Evolutionary conservation across 371 early-diverging fungal species (phyloP).

Genomic region (Rhizopus microsporus): DNA sequence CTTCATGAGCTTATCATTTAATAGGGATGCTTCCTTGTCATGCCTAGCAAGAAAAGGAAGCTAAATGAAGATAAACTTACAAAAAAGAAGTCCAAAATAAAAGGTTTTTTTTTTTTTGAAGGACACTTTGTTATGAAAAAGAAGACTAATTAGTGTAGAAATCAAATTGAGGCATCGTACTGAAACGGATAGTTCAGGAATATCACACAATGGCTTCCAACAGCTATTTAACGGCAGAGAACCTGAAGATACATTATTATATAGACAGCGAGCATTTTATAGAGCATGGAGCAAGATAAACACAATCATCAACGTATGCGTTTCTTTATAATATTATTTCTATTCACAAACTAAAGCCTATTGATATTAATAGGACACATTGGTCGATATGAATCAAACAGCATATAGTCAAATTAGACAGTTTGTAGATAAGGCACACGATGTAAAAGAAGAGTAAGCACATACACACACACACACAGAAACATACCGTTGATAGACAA

Average conservation of each 20-base stretch:
- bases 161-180: conserved; percentile 13
- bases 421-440: conserved; percentile 54
- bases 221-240: conserved; percentile 50
- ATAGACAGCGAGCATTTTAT: conserved; percentile 41
- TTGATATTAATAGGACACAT: conserved; percentile 35
- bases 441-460: conserved; percentile 19
- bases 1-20: not conserved
- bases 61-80: conserved; percentile 1
- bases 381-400: conserved; percentile 54
- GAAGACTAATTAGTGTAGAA: conserved; percentile 5
- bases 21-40: conserved; percentile 50
- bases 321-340: not conserved
- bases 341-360: not conserved
- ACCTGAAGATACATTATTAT: conserved; percentile 35
- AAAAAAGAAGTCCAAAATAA: conserved; percentile 19
- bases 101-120: not conserved
- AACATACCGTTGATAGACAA: not conserved
- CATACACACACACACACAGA: not conserved
- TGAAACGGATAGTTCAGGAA: conserved; percentile 12
- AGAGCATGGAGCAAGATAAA: conserved; percentile 41
- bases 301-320: conserved; percentile 45
- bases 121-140: not conserved
- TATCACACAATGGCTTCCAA: conserved; percentile 41
- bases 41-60: conserved; percentile 31
- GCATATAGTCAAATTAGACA: conserved; percentile 40